Base-by-base conservation (phyloP, 495 filamentous ascomycete genomes). In the Penicillium flavigenum region DNA sequence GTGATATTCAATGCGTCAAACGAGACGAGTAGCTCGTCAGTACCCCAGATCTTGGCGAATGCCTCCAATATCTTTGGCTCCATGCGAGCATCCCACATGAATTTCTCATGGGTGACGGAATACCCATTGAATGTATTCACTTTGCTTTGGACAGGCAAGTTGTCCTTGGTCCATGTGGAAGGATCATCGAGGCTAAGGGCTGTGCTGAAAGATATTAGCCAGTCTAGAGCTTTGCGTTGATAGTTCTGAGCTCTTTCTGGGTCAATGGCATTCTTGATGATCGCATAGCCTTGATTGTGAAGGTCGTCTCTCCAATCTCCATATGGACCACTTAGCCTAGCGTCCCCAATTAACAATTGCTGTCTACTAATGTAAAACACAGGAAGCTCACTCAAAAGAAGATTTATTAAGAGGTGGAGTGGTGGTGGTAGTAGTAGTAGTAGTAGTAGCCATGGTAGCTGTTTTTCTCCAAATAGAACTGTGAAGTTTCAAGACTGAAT, bases 21-120 rank as follows among this genome's bases (percentile, higher is more conserved):
- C 8, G 41, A 45, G 41, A 46, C 65, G 2, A 68, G 55, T n/a
- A 68, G 53, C 19, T 65, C 54, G 11, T 68, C 63, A 0, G 60
- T 65, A n/a, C 51, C 51, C 51, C 51, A 67, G 32, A 67, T 58
- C 31, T 62, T 62, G 19, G 57, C 31, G 47, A 78, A 76, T 8
- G 72, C 66, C 0, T 70, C 69, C 9, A 76, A 2, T 8, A 76
- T 64, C 10, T 63, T 68, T 1, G 72, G 70, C 49, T 77, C 76
- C 48, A 61, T 58, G 5, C 76, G 69, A 17, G 62, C 76, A 6
- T 78, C 72, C 76, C 77, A 80, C 60, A 77, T 72, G 61, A 78
- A 78, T 27, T 72, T 74, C 52, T 80, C 77, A 51, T 79, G 77
- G 4, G 62, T 61, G 4, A 74, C 69, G 1, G 59, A 61, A 51